Percentiles rank a stretch among this genome's conserved stretches.
Conservation (phyloP, 164 flowering plant genomes). For the Saururus chinensis region DNA sequence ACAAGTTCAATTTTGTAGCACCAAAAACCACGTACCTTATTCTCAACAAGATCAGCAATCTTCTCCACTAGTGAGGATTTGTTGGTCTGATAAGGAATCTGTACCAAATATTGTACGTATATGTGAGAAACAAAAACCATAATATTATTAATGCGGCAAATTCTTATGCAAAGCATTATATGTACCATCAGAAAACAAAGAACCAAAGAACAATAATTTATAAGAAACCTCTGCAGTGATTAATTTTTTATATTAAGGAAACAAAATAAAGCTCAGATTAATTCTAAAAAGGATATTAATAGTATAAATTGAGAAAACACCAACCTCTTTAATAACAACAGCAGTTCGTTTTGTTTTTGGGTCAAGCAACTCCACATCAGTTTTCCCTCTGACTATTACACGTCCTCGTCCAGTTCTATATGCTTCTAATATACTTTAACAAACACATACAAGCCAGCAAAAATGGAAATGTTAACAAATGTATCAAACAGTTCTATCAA, state of each 20-base stretch:
- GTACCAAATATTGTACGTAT: conserved; percentile 7
- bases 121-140: background rate
- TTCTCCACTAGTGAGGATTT: conserved; percentile 82
- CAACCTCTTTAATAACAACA: conserved; percentile 72
- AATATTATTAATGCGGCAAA: background rate
- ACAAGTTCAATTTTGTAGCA: too few relatives aligned
- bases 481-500: background rate
- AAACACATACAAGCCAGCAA: background rate
- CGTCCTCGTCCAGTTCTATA: conserved; percentile 94
- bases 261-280: background rate
- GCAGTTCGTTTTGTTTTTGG: conserved; percentile 65
- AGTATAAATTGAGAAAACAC: too few relatives aligned
- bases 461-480: background rate
- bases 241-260: background rate
- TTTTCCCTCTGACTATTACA: conserved; percentile 74
- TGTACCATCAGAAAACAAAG: too few relatives aligned
- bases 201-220: too few relatives aligned
- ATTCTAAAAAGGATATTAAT: too few relatives aligned
- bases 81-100: conserved; percentile 95
- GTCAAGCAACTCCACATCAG: conserved; percentile 75
- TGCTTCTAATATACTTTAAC: conserved; percentile 70
- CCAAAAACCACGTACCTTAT: conserved; percentile 37
- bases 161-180: background rate
- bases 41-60: conserved; percentile 95
- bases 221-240: background rate